phyloP scores from a whole-genome alignment of 2,329 filamentous ascomycete genomes.

The Fusarium chaquense region DNA sequence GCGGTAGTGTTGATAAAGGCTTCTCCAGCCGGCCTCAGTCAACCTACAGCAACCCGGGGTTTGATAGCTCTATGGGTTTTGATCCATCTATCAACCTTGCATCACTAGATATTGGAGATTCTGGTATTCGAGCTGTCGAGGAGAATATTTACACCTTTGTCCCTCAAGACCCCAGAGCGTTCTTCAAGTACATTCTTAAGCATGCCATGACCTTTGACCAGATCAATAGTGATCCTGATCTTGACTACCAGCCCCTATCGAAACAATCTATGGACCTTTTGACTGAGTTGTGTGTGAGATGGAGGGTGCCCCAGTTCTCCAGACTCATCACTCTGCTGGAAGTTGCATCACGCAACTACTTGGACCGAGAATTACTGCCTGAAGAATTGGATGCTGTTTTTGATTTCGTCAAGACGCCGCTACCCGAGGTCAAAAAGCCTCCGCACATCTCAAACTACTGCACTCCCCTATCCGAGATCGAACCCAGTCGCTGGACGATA shows the following conservation, averaged over 20 bases:
- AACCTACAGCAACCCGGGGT: conserved; percentile 64
- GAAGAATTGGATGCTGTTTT: conserved; percentile 88
- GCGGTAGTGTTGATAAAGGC: conserved; percentile 67
- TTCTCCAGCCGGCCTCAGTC: conserved; percentile 65
- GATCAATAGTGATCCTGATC: conserved; percentile 65
- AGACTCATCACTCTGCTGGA: conserved; percentile 86
- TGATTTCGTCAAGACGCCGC: conserved; percentile 80
- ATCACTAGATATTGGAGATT: conserved; percentile 71
- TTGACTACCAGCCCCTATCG: conserved; percentile 70
- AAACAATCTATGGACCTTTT: conserved; percentile 85
- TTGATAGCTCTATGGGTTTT: conserved; percentile 59
- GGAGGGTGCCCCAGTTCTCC: conserved; percentile 88
- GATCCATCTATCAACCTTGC: conserved; percentile 78
- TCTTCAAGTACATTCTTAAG: conserved; percentile 84
- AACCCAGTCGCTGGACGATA: conserved; percentile 73
- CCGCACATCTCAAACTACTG: conserved; percentile 66
- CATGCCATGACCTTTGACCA: conserved; percentile 78
- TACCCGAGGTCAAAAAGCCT: conserved; percentile 73
- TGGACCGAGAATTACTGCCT: conserved; percentile 83
- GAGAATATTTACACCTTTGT: conserved; percentile 87
- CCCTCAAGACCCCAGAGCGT: conserved; percentile 82
- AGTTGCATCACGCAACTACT: conserved; percentile 84
- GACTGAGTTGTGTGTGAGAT: conserved; percentile 85
- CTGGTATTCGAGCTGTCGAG: conserved; percentile 66
- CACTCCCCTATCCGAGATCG: conserved; percentile 66